phyloP scores from a whole-genome alignment of 192 early-diverging fungal species.

The Lobosporangium transversale region DNA sequence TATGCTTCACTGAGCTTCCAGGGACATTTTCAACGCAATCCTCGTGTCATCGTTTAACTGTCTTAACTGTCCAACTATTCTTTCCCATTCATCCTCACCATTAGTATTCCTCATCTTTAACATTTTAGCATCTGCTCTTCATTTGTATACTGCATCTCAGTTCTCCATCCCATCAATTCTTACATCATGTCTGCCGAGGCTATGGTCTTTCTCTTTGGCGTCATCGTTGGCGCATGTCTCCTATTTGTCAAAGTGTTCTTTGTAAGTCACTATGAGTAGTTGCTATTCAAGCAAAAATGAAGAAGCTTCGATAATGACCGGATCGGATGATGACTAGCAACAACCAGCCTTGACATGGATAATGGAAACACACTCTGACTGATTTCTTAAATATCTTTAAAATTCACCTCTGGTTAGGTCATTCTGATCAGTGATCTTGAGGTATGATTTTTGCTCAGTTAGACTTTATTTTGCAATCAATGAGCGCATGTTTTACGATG shows the following conservation, averaged over 20 bases:
- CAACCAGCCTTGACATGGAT: too few species aligned
- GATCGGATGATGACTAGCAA: neutral
- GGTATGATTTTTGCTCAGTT: slow-evolving; percentile 12
- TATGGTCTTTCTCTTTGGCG: slow-evolving; percentile 89
- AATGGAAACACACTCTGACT: too few species aligned
- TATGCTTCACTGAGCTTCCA: too few species aligned
- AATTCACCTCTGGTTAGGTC: slow-evolving; percentile 22
- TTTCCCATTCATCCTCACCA: neutral
- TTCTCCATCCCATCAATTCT: too few species aligned
- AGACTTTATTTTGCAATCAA: neutral
- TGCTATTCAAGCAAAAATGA: too few species aligned
- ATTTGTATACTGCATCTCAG: too few species aligned
- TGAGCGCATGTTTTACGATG: slow-evolving; percentile 79
- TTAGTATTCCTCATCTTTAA: too few species aligned
- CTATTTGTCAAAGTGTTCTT: slow-evolving; percentile 98
- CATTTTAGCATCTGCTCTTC: too few species aligned
- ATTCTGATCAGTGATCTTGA: slow-evolving; percentile 53
- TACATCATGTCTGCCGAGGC: slow-evolving; percentile 67
- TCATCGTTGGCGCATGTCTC: slow-evolving; percentile 90
- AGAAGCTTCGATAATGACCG: neutral
- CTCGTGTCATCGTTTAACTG: too few species aligned
- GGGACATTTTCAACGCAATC: too few species aligned
- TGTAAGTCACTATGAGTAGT: slow-evolving; percentile 67
- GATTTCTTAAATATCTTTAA: too few species aligned
- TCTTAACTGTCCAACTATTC: neutral